Evolutionary conservation across 1,139 yeast genomes (phyloP), one percentile per base, ranked within the genome.

Genomic region (Blastobotrys indianensis): DNA sequence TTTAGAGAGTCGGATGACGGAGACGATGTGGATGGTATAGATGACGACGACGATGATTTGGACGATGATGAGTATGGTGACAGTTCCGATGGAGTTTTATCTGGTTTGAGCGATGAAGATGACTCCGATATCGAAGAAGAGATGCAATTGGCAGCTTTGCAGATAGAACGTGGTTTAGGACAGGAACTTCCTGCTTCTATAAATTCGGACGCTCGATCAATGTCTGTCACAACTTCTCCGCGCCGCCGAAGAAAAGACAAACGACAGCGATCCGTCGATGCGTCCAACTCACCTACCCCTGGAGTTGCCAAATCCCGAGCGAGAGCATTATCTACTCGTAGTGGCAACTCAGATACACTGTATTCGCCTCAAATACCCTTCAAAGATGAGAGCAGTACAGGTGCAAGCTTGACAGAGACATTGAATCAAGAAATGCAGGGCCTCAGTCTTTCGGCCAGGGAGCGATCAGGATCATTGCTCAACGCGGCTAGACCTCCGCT

Each of bases 91-190:
- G 58, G 37, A 9, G 45, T 44, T 3, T 40, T 50, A 41, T 47
- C 49, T 20, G 53, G 57, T 35, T 37, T 54, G 42, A 57, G 59
- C 39, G 59, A 59, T 35, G 69, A 64, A 42, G 69, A 65, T 44
- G 69, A 66, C 42, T 60, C 66, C 40, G 68, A 64, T 42, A 59
- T 66, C 31, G 70, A 65, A 45, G 69, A 64, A 45, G 66, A 64
- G 33, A 43, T 66, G 41, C 51, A 61, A 41, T 53, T 55, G 37
- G 67, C 65, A 1, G 63, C 63, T 2, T 54, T 52, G 45, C 65
- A 61, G 47, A 53, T 62, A 29, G 57, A 60, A 42, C 47, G 47
- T 28, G 23, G 55, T 52, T 37, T 39, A 39, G 9, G 56, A 51
- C 25, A 20, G 25, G 25, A 20, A 20, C 7, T 20, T 4, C 25